Percentiles rank a stretch among this genome's conserved stretches.
These are phyloP conservation scores for Dactylonectria estremocensis DNA, from an alignment of 2,329 filamentous ascomycete genomes.

Conservation along the genomic window DNA sequence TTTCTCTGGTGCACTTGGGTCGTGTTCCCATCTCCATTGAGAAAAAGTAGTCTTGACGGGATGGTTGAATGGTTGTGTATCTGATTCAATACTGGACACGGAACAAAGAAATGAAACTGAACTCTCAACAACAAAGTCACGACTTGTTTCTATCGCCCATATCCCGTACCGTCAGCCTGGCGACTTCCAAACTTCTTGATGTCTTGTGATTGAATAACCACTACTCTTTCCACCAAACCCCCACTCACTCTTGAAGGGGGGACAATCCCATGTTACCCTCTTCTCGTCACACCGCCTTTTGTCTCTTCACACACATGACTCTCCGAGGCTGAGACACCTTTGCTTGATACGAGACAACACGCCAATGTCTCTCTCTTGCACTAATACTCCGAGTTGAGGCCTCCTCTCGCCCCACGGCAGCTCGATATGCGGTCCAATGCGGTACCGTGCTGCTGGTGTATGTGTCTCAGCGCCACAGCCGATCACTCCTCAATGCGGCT, in stretches of 20 bases:
- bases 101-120: not conserved
- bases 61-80: not conserved
- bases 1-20: constrained; percentile 6
- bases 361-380: constrained; percentile 6
- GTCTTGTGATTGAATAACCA: not conserved
- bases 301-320: not conserved
- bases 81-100: not conserved
- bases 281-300: constrained; percentile 19
- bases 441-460: not conserved
- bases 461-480: constrained; percentile 2
- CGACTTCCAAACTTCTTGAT: not conserved
- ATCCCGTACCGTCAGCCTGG: not conserved
- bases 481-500: not conserved
- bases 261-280: not conserved
- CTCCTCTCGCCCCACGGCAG: not conserved
- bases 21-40: not conserved
- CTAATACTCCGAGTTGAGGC: not conserved
- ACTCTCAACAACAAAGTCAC: not conserved
- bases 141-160: not conserved
- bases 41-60: not conserved
- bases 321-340: constrained; percentile 4
- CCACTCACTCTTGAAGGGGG: not conserved
- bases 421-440: not conserved
- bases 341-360: constrained; percentile 2
- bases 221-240: not conserved